phyloP scores from a whole-genome alignment of 805 yeast species.

The Yarrowia divulgata region DNA sequence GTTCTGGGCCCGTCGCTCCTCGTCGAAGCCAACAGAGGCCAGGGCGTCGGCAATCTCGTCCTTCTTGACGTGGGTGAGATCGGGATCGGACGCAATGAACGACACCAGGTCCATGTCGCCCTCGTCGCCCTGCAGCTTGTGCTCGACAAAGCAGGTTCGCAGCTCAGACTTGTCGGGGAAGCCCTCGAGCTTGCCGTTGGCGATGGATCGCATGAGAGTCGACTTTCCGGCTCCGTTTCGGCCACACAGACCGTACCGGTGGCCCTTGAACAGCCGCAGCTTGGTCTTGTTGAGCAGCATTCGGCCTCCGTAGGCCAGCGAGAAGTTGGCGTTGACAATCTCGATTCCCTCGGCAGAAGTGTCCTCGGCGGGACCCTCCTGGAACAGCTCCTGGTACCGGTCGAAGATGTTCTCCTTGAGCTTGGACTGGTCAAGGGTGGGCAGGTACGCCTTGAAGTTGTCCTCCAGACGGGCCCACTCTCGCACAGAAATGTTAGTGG shows the following conservation, averaged over 20 bases:
- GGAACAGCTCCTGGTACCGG: slow-evolving; percentile 52
- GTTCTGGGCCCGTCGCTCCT: slow-evolving; percentile 84
- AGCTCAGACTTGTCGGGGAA: slow-evolving; percentile 89
- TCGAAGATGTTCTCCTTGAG: slow-evolving; percentile 48
- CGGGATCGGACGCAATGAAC: slow-evolving; percentile 90
- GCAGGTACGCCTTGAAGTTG: slow-evolving; percentile 58
- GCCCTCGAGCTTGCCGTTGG: slow-evolving; percentile 96
- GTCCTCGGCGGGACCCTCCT: slow-evolving; percentile 58
- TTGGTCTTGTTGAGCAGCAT: slow-evolving; percentile 94
- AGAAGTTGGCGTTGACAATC: slow-evolving; percentile 92
- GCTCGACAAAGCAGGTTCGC: slow-evolving; percentile 96
- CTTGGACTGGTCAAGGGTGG: slow-evolving; percentile 51
- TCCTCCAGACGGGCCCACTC: slow-evolving; percentile 50
- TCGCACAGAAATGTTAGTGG: slow-evolving; percentile 50
- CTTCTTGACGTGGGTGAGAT: slow-evolving; percentile 65
- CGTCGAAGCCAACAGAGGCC: slow-evolving; percentile 87
- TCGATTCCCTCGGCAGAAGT: slow-evolving; percentile 82
- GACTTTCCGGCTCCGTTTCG: slow-evolving; percentile 99
- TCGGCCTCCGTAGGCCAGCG: slow-evolving; percentile 96
- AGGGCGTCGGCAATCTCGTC: slow-evolving; percentile 80
- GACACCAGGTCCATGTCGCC: slow-evolving; percentile 87
- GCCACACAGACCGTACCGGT: slow-evolving; percentile 97
- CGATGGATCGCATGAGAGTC: slow-evolving; percentile 94
- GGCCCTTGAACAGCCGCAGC: slow-evolving; percentile 87
- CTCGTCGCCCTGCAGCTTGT: slow-evolving; percentile 92